Conservation (phyloP, 331 rosid species). For the Rhamnella rubrinervis region DNA sequence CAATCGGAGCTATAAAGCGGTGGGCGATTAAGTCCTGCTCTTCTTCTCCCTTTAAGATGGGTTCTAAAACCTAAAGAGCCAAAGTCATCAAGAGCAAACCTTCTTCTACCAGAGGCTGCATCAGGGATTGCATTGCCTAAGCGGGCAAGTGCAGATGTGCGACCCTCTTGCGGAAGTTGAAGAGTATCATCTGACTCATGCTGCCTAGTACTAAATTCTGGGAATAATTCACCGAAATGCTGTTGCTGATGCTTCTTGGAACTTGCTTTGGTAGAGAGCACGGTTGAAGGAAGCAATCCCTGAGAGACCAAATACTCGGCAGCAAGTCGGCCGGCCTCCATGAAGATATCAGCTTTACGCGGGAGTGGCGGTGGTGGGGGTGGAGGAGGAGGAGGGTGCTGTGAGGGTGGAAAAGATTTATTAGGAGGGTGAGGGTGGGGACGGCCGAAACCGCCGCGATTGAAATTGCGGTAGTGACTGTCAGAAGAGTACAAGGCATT, state of each 20-base stretch:
- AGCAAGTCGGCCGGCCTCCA: slow-evolving; percentile 93
- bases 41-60: slow-evolving; percentile 53
- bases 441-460: slow-evolving; percentile 45
- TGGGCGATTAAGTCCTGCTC: slow-evolving; percentile 17
- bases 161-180: slow-evolving; percentile 46
- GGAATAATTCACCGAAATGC: slow-evolving; percentile 33
- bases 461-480: slow-evolving; percentile 36
- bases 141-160: slow-evolving; percentile 65
- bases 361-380: slow-evolving; percentile 26
- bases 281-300: slow-evolving; percentile 70
- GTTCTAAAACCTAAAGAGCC: slow-evolving; percentile 19
- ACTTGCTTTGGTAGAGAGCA: slow-evolving; percentile 41
- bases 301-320: slow-evolving; percentile 86
- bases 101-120: slow-evolving; percentile 49
- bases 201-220: background rate
- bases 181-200: slow-evolving; percentile 28
- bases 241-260: slow-evolving; percentile 41
- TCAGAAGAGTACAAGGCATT: slow-evolving; percentile 27
- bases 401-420: slow-evolving; percentile 38
- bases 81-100: slow-evolving; percentile 55
- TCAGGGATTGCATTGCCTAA: slow-evolving; percentile 49
- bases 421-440: background rate
- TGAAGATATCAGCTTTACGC: slow-evolving; percentile 58
- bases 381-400: slow-evolving; percentile 28
- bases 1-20: slow-evolving; percentile 55